Conservation (phyloP, 306 rosid species). For the Quercus agrifolia region DNA sequence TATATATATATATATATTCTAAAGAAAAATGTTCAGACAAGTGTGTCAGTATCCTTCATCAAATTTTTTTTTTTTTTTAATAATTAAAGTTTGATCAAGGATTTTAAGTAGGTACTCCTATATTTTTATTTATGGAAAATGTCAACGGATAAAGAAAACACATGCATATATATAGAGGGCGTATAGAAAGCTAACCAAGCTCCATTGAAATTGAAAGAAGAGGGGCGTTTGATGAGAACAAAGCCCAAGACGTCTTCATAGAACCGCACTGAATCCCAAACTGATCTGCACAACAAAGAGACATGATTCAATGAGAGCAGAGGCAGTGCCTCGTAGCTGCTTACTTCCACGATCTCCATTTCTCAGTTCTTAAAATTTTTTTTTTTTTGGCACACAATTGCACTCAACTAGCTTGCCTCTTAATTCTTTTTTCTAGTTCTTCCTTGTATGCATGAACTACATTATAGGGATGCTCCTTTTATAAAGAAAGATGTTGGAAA, state of each 20-base stretch:
- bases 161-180: neutral
- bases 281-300: slow-evolving; percentile 64
- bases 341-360: slow-evolving; percentile 71
- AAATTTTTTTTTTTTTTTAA: too few species aligned
- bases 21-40: neutral
- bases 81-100: neutral
- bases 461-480: slow-evolving; percentile 27
- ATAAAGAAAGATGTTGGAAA: slow-evolving; percentile 22
- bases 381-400: neutral
- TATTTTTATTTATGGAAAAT: too few species aligned
- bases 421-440: neutral
- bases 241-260: slow-evolving; percentile 74
- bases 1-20: neutral
- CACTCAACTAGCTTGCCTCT: slow-evolving; percentile 6
- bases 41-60: neutral
- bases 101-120: neutral
- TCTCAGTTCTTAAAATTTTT: neutral
- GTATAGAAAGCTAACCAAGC: slow-evolving; percentile 49
- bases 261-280: slow-evolving; percentile 63
- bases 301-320: slow-evolving; percentile 74
- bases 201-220: slow-evolving; percentile 81
- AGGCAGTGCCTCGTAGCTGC: slow-evolving; percentile 55
- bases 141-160: neutral
- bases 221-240: slow-evolving; percentile 76
- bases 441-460: slow-evolving; percentile 23